Percentiles rank a stretch among this genome's conserved stretches.
phyloP scores from a whole-genome alignment of 1,284 basidiomycete genomes.

The Apiotrichum montevideense region DNA sequence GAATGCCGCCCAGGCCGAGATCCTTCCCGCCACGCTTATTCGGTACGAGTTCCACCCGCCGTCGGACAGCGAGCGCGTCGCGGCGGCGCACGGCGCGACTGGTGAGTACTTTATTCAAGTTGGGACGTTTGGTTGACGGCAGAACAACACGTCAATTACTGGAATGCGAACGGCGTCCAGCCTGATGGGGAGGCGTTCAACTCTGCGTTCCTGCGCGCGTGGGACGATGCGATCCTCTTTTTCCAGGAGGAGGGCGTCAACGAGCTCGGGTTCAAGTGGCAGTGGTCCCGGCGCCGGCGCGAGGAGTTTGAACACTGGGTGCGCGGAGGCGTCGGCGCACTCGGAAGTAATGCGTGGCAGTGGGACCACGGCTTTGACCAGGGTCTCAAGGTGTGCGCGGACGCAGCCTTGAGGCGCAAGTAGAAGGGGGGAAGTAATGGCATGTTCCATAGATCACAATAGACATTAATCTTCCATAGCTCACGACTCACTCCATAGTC shows the following conservation, averaged over 20 bases:
- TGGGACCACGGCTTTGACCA: conserved; percentile 60
- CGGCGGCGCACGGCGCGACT: conserved; percentile 46
- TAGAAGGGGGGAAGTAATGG: no score
- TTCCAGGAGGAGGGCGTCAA: conserved; percentile 38
- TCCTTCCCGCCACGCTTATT: conserved; percentile 56
- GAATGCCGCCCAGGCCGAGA: conserved; percentile 61
- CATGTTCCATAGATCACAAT: no score
- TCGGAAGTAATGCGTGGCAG: conserved; percentile 56
- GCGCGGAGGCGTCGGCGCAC: conserved; percentile 1
- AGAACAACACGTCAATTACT: conserved; percentile 58
- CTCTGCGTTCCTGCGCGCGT: conserved; percentile 61
- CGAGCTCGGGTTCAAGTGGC: conserved; percentile 59
- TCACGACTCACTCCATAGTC: no score
- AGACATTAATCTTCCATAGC: no score
- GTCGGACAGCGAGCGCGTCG: conserved; percentile 43
- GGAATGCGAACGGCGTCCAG: conserved; percentile 51
- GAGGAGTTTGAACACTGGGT: conserved; percentile 48
- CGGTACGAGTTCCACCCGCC: conserved; percentile 21
- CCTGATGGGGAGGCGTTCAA: conserved; percentile 63
- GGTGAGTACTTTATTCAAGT: conserved; percentile 40
- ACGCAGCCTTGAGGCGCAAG: no score
- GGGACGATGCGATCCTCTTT: conserved; percentile 64
- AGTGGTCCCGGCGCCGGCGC: conserved; percentile 55
- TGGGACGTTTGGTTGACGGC: background rate
- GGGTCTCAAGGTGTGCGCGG: conserved; percentile 40